Evolutionary conservation across 2,329 filamentous ascomycete species (phyloP).

Genomic region (Fusarium napiforme): DNA sequence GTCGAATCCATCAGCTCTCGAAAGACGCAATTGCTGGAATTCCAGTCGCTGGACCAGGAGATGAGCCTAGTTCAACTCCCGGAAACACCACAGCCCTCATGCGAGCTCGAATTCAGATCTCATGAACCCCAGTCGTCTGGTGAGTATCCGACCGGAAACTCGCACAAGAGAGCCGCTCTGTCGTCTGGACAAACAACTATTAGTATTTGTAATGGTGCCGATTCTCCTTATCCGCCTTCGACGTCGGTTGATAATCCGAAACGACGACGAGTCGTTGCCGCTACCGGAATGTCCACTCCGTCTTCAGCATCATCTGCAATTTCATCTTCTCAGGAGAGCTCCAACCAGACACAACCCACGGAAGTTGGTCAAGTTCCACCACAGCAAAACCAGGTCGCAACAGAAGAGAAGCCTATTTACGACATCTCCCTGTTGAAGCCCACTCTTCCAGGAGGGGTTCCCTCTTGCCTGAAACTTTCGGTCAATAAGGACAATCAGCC

Average conservation of each 20-base stretch:
- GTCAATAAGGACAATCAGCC: neutral
- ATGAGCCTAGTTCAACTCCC: neutral
- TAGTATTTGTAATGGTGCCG: neutral
- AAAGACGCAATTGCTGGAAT: neutral
- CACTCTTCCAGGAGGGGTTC: neutral
- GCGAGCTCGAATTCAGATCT: neutral
- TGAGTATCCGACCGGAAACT: neutral
- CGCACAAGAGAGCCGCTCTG: constrained; percentile 2
- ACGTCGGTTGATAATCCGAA: neutral
- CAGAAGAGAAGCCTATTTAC: neutral
- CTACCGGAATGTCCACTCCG: neutral
- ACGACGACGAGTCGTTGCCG: constrained; percentile 2
- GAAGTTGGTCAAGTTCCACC: neutral
- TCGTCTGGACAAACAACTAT: constrained; percentile 14
- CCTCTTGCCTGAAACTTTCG: constrained; percentile 2
- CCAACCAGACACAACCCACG: neutral
- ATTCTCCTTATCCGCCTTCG: neutral
- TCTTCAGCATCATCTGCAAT: neutral
- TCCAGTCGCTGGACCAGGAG: neutral
- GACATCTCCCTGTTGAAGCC: constrained; percentile 3
- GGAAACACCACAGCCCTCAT: constrained; percentile 2
- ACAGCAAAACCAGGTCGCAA: neutral
- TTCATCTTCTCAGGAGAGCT: neutral
- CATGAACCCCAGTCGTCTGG: neutral
- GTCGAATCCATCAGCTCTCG: neutral